Conservation (phyloP, 2,329 filamentous ascomycete genomes). For the Fusarium irregulare region DNA sequence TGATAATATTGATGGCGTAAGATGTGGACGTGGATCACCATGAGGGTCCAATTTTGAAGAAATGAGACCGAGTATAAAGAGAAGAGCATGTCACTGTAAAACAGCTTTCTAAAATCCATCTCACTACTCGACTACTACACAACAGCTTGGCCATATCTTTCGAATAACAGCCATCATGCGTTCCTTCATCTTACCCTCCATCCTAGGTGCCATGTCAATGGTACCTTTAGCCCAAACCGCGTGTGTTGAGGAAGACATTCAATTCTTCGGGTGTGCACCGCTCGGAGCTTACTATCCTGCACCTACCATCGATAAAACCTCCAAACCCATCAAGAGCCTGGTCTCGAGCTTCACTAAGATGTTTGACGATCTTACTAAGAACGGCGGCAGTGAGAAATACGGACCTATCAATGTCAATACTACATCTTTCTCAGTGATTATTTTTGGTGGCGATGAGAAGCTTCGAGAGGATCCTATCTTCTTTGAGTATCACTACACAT, state of each 20-base stretch:
- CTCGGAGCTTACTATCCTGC: constrained; percentile 40
- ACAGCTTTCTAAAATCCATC: not conserved
- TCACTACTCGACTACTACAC: not conserved
- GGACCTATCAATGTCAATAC: constrained; percentile 31
- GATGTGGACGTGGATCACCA: not conserved
- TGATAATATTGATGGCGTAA: not conserved
- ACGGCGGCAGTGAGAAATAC: constrained; percentile 31
- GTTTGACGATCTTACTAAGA: constrained; percentile 31
- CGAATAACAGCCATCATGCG: not conserved
- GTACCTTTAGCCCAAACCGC: not conserved
- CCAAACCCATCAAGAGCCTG: not conserved
- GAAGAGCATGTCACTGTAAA: not conserved
- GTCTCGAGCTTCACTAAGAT: constrained; percentile 2
- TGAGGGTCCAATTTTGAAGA: not conserved
- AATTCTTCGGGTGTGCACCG: constrained; percentile 36
- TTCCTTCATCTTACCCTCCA: not conserved
- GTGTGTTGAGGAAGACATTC: constrained; percentile 2
- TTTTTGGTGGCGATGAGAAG: constrained; percentile 29
- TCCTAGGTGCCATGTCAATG: not conserved
- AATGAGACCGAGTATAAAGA: not conserved
- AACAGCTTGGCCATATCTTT: not conserved
- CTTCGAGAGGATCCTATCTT: constrained; percentile 22
- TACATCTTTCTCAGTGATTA: constrained; percentile 34
- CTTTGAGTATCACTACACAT: constrained; percentile 41
- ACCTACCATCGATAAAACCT: constrained; percentile 18